These are phyloP conservation scores for Tolypocladium paradoxum DNA, from an alignment of 2,329 filamentous ascomycete genomes.

Conservation along the genomic window DNA sequence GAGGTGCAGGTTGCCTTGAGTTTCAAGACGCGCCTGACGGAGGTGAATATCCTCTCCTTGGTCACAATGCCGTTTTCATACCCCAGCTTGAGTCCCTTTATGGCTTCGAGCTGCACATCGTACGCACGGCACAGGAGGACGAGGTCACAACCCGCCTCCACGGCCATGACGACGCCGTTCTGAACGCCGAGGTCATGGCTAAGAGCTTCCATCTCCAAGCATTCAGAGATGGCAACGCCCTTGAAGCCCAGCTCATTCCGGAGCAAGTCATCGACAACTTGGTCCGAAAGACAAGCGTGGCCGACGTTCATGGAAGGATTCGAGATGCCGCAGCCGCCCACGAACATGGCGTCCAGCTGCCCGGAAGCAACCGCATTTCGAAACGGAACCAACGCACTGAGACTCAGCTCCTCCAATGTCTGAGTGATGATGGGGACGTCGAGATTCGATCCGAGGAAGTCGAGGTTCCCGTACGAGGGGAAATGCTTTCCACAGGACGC, in stretches of 20 bases:
- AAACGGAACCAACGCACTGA: conserved; percentile 88
- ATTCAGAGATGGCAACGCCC: conserved; percentile 90
- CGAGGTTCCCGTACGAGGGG: conserved; percentile 88
- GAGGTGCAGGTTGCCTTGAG: conserved; percentile 80
- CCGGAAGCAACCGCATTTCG: conserved; percentile 80
- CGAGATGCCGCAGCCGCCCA: conserved; percentile 86
- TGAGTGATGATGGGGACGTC: conserved; percentile 95
- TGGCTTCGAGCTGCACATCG: conserved; percentile 80
- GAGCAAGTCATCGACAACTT: conserved; percentile 82
- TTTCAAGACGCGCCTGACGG: conserved; percentile 63
- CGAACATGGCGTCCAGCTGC: conserved; percentile 82
- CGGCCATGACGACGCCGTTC: conserved; percentile 93
- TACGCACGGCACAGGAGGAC: conserved; percentile 82
- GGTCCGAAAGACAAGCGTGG: conserved; percentile 86
- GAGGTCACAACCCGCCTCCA: conserved; percentile 90
- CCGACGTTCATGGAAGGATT: conserved; percentile 89
- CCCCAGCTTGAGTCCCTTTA: conserved; percentile 79
- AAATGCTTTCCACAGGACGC: conserved; percentile 94
- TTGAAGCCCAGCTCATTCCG: conserved; percentile 83
- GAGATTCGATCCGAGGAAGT: conserved; percentile 81
- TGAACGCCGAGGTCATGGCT: conserved; percentile 96
- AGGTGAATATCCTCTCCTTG: conserved; percentile 67
- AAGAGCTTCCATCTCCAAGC: conserved; percentile 90
- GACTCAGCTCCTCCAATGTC: conserved; percentile 79
- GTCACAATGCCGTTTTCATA: conserved; percentile 86